These are phyloP conservation scores for Kwoniella bestiolae DNA, from an alignment of 768 basidiomycete genomes.

Conservation along the genomic window DNA sequence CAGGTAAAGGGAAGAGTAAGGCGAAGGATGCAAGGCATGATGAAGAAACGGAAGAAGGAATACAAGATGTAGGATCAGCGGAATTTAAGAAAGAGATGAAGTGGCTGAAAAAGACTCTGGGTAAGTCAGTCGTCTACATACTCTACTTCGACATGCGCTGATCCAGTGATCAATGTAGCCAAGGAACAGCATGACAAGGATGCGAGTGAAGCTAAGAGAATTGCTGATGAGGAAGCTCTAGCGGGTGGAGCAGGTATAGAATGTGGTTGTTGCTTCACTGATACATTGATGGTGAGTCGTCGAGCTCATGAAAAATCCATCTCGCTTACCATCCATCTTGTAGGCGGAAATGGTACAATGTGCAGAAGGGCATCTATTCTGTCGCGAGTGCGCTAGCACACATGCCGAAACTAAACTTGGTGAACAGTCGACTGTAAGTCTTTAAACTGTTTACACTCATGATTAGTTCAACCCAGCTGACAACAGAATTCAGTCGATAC, in stretches of 20 bases:
- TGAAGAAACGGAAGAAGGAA: neutral
- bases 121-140: constrained; percentile 17
- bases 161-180: neutral
- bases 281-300: constrained; percentile 70
- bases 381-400: constrained; percentile 69
- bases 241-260: constrained; percentile 67
- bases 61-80: neutral
- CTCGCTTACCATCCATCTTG: neutral
- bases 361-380: constrained; percentile 86
- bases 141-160: neutral
- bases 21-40: neutral
- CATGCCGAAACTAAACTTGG: constrained; percentile 71
- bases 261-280: constrained; percentile 84
- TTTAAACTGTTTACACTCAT: no score
- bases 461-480: constrained; percentile 52
- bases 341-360: constrained; percentile 88
- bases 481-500: constrained; percentile 60
- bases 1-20: constrained; percentile 60
- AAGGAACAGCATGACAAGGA: constrained; percentile 38
- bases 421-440: constrained; percentile 52
- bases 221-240: constrained; percentile 62
- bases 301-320: neutral
- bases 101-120: constrained; percentile 21
- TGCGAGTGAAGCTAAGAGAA: constrained; percentile 52
- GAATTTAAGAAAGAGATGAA: constrained; percentile 57